Evolutionary conservation across 1,284 basidiomycete genomes (phyloP).

Genomic region (Tremellales sp.): DNA sequence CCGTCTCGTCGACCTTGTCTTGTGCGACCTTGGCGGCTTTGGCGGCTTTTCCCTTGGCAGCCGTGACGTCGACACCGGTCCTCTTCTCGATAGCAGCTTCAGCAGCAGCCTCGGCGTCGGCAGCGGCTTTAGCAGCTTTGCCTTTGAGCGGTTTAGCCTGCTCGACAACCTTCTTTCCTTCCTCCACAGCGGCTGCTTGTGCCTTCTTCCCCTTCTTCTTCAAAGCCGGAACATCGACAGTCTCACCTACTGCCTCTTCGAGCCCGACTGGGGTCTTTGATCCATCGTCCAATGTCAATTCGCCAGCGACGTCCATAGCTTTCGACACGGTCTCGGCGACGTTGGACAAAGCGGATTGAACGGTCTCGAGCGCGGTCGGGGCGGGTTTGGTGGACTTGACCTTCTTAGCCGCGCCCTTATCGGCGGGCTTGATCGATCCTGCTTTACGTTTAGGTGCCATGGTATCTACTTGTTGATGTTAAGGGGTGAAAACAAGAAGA

Average conservation of each 20-base stretch:
- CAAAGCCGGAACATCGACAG: slow-evolving; percentile 19
- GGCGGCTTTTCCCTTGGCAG: slow-evolving; percentile 16
- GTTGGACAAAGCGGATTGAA: slow-evolving; percentile 12
- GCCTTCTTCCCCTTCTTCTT: slow-evolving; percentile 23
- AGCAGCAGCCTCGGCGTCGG: slow-evolving; percentile 8
- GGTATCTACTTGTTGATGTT: neutral
- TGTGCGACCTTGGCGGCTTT: slow-evolving; percentile 20
- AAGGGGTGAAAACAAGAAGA: neutral
- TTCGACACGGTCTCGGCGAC: slow-evolving; percentile 19
- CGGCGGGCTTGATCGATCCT: slow-evolving; percentile 3
- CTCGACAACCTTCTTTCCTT: slow-evolving; percentile 12
- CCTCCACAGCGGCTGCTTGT: slow-evolving; percentile 10
- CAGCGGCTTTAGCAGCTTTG: slow-evolving; percentile 15
- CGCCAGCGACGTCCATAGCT: slow-evolving; percentile 34
- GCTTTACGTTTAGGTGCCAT: neutral
- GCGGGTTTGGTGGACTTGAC: slow-evolving; percentile 6
- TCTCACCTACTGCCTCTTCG: slow-evolving; percentile 17
- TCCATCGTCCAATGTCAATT: slow-evolving; percentile 34
- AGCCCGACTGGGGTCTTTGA: slow-evolving; percentile 20
- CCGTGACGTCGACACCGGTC: slow-evolving; percentile 17
- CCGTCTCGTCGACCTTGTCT: slow-evolving; percentile 11
- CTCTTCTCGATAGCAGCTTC: slow-evolving; percentile 17
- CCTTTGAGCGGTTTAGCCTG: slow-evolving; percentile 20
- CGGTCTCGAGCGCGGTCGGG: slow-evolving; percentile 7
- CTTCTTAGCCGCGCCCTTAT: slow-evolving; percentile 3